Percentiles rank a stretch among this genome's conserved stretches.
phyloP scores from a whole-genome alignment of 2,329 filamentous ascomycete genomes.

The Trichoderma sp. region DNA sequence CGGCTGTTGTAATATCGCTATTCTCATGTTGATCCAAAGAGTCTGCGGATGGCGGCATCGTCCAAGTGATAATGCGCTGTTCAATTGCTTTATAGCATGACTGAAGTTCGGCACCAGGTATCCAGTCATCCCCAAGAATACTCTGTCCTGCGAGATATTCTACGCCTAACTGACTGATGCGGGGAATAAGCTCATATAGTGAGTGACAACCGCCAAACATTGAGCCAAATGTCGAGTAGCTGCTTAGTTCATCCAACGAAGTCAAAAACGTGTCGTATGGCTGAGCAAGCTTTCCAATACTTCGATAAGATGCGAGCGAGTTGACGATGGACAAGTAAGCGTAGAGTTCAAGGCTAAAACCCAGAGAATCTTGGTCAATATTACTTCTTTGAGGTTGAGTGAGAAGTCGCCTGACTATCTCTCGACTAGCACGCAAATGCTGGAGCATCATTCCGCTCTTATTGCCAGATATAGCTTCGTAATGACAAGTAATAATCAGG shows the following conservation, averaged over 20 bases:
- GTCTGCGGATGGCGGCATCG: neutral
- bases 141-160: neutral
- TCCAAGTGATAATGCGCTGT: neutral
- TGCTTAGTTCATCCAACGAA: neutral
- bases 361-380: neutral
- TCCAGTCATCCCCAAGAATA: neutral
- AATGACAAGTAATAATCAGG: neutral
- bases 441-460: neutral
- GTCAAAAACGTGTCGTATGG: neutral
- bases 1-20: neutral
- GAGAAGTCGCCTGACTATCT: neutral
- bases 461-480: slow-evolving; percentile 2
- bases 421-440: neutral
- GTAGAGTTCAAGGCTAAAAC: slow-evolving; percentile 5
- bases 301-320: neutral
- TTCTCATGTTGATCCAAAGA: neutral
- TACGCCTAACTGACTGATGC: neutral
- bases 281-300: neutral
- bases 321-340: neutral
- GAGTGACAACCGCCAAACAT: neutral
- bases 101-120: neutral
- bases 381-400: neutral
- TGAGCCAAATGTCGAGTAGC: neutral
- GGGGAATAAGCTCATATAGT: neutral
- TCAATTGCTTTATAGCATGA: neutral